Base-by-base conservation (phyloP, 176 grass and related monocot species). In the Luzula sylvatica region DNA sequence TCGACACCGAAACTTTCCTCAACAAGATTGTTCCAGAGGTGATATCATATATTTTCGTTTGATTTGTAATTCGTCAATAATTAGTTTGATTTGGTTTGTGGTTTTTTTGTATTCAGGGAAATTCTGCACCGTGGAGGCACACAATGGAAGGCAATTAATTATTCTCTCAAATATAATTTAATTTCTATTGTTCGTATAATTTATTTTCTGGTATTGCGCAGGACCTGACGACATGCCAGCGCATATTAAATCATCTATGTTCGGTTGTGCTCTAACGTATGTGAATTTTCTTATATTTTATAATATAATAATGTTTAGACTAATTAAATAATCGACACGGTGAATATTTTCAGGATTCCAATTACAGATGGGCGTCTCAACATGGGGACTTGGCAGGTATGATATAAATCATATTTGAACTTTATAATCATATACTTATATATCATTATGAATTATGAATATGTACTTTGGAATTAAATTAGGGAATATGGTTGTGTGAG, bases 161-260 rank as follows among this genome's bases (percentile, higher is more conserved):
- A 56, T 46, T 25, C 6, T 63, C 25, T 29, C 15, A n/a, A n/a
- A n/a, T n/a, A n/a, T 13, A n/a, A 14, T 48, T 19, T 9, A 21
- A 18, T 29, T 15, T 30, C n/a, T 29, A 47, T 11, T 11, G 3
- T 32, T 32, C 8, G 29, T 32, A 32, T 35, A 35, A 35, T 35
- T 35, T 1, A 35, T 35, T 35, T 35, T 35, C 5, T 35, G 5
- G 9, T 35, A 9, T 35, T 2, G 30, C 9, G 67, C 70, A 96
- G 90, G 90, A 71, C 81, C 84, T 74, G 90, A 96, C 56, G 90
- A 96, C 56, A 96, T 96, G 90, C 90, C 90, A 4, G 90, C 90
- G 25, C 90, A 96, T 79, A 96, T 96, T 26, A 96, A 96, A 66
- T 96, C 90, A 32, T 96, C 90, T 3, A 96, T 96, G 84, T 96